These are phyloP conservation scores for Pistacia integerrima DNA, from an alignment of 345 rosid species.

Conservation along the genomic window DNA sequence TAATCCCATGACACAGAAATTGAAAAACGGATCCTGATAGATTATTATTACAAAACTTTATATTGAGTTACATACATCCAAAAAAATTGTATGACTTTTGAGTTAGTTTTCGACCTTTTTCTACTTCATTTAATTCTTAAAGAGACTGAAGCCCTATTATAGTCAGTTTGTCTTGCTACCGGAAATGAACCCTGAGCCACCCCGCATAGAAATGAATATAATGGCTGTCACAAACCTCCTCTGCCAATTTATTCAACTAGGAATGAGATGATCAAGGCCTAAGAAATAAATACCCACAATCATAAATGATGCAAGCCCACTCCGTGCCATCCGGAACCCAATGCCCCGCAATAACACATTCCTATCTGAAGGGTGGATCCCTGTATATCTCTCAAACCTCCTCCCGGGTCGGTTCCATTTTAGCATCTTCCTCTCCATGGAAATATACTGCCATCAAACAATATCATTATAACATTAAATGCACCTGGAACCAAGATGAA, in stretches of 20 bases:
- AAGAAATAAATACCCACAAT: constrained; percentile 74
- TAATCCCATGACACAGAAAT: too few species aligned
- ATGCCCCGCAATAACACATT: constrained; percentile 66
- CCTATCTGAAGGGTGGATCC: constrained; percentile 91
- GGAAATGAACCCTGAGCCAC: too few species aligned
- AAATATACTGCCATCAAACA: constrained; percentile 48
- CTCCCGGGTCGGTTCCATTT: constrained; percentile 82
- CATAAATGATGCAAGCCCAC: constrained; percentile 62
- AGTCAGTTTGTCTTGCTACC: too few species aligned
- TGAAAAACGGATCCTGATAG: too few species aligned
- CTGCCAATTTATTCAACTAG: constrained; percentile 27
- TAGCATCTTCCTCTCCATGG: constrained; percentile 74
- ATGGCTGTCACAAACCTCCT: neutral
- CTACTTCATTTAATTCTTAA: too few species aligned
- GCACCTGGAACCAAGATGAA: neutral
- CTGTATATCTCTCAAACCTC: constrained; percentile 75
- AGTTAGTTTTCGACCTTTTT: too few species aligned
- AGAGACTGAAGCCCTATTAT: too few species aligned
- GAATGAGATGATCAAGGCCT: constrained; percentile 43
- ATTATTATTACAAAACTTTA: too few species aligned
- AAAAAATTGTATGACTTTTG: too few species aligned
- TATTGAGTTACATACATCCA: too few species aligned
- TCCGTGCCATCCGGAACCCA: constrained; percentile 65
- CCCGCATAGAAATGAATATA: too few species aligned
- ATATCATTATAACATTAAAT: constrained; percentile 3